Percentiles rank a stretch among this genome's conserved stretches.
These are phyloP conservation scores for Podaxis sp. DNA, from an alignment of 768 basidiomycete species.

Conservation along the genomic window DNA sequence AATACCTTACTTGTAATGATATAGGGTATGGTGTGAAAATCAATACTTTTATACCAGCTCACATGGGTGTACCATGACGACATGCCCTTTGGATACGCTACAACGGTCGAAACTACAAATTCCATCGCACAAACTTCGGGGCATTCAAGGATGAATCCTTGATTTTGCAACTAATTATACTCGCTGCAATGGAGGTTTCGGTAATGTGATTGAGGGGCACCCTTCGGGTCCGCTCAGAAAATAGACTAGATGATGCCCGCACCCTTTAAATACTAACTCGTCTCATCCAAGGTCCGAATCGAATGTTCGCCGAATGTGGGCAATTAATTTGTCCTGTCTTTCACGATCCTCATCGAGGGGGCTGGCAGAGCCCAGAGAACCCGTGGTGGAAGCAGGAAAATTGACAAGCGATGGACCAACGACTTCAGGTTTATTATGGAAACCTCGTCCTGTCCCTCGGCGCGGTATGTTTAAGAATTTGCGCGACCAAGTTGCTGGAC, in stretches of 20 bases:
- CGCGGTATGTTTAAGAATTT: not conserved
- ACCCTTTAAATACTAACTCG: not conserved
- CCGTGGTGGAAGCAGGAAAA: not conserved
- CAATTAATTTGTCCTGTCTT: not conserved
- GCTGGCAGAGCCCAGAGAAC: not conserved
- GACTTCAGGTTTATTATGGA: not conserved
- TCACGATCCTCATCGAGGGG: not conserved
- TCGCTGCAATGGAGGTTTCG: not conserved
- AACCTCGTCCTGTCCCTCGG: not conserved
- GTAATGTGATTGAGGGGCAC: not conserved
- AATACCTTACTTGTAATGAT: conserved; percentile 10
- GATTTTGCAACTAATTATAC: not conserved
- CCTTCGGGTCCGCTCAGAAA: not conserved
- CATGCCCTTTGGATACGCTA: not conserved
- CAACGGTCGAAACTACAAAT: not conserved
- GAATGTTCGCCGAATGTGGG: not conserved
- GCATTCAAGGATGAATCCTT: conserved; percentile 6
- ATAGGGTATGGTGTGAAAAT: conserved; percentile 5
- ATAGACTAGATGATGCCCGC: not conserved
- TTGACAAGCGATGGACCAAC: not conserved
- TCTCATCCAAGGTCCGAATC: not conserved
- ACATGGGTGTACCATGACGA: not conserved
- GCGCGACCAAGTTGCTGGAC: not conserved
- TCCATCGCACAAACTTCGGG: conserved; percentile 9
- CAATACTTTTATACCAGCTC: conserved; percentile 5